Conservation (phyloP, 176 grass and related monocot species). For the Neostapfia colusana region DNA sequence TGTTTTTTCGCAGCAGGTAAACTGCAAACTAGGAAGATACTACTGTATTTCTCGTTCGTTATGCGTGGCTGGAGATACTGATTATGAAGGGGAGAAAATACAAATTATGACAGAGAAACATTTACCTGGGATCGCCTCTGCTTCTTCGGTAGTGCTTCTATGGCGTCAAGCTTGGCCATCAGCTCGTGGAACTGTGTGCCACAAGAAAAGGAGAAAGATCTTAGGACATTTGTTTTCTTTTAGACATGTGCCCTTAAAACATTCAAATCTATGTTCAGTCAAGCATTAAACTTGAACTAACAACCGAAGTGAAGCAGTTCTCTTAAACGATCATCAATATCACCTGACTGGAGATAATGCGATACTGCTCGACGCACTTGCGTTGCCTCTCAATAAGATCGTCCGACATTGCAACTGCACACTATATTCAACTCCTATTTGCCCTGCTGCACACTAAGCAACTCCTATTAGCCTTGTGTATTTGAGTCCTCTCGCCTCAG, state of each 20-base stretch:
- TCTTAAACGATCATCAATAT: neutral
- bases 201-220: neutral
- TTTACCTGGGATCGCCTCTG: neutral
- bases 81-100: neutral
- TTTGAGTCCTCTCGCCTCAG: neutral
- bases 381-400: neutral
- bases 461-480: neutral
- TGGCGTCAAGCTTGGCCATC: neutral
- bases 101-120: neutral
- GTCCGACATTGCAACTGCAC: slow-evolving; percentile 4
- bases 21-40: neutral
- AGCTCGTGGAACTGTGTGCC: neutral
- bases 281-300: neutral
- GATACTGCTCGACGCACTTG: neutral
- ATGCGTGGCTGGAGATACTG: neutral
- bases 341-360: neutral
- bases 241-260: too few relatives aligned
- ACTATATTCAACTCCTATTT: neutral
- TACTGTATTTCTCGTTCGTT: neutral
- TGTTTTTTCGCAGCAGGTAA: neutral
- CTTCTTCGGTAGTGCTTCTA: neutral
- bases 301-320: neutral
- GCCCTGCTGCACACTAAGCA: neutral
- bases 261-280: neutral
- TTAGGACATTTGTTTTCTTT: too few relatives aligned